Base-by-base conservation (phyloP, 805 yeast species). In the Yamadazyma scolyti region DNA sequence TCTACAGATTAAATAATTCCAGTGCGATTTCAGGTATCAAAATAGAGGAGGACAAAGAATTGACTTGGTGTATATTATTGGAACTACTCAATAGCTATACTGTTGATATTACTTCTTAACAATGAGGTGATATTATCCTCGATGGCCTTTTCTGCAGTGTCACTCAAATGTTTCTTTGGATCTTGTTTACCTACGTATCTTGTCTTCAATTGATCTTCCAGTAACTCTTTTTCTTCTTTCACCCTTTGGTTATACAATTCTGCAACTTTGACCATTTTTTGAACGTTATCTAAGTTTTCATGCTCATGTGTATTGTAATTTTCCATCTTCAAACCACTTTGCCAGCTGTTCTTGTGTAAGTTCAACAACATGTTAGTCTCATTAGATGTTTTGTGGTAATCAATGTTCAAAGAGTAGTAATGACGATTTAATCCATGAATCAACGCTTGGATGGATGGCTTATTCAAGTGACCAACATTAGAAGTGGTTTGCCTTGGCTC, bases 401-500 rank as follows among this genome's bases (percentile, higher is more conserved):
- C 95, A 48, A 93, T 90, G 61, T 89, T 90, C 45, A 93, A 73
- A 7, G 97, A 90, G 59, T 93, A 93, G 61, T 93, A 93, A 59
- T 87, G 95, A 55, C 98, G 87, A 67, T 93, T 93, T 47, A 93
- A 73, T 1, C 98, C 98, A 55, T 93, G 99, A 42, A 93, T 88
- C 54, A 93, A 73, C 1, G 97, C 97, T 61, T 93, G 97, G 49
- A 93, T 89, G 15, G 94, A 82, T 9, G 98, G 97, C 58, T 93
- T 93, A 62, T 93, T 89, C 56, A 93, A 73, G 48, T 88, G 84
- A 19, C 98, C 98, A 30, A 89, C 81, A 55, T 93, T 93, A 14
- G 96, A 87, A 4, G 98, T 93, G 8, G 97, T 82, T 57, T 90
- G 97, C 55, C 99, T 79, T 32, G 98, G 97, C 61, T 93, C 99